Conservation (phyloP, 148 eudicot species). For the Simmondsia chinensis region DNA sequence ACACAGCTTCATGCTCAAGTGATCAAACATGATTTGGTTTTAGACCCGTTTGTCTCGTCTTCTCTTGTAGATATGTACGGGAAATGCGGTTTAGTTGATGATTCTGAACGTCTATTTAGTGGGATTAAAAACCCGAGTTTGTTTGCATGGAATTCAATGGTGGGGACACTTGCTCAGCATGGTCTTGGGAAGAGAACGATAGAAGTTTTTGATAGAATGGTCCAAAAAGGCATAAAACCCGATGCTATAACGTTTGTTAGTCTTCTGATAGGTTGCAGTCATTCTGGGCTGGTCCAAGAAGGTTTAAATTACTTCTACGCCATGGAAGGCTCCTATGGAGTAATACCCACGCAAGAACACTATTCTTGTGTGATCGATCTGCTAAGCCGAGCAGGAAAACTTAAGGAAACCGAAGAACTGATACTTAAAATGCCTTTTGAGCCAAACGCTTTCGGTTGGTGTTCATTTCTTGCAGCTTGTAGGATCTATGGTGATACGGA, state of each 20-base stretch:
- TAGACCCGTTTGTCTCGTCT: constrained; percentile 28
- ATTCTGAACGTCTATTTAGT: constrained; percentile 18
- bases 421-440: constrained; percentile 42
- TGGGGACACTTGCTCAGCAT: constrained; percentile 35
- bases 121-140: constrained; percentile 13
- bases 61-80: constrained; percentile 40
- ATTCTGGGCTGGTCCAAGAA: constrained; percentile 37
- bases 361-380: constrained; percentile 49
- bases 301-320: constrained; percentile 34
- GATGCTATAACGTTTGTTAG: constrained; percentile 33
- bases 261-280: constrained; percentile 48
- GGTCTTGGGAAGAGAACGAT: constrained; percentile 28
- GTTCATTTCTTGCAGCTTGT: constrained; percentile 46
- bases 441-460: constrained; percentile 47
- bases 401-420: constrained; percentile 35
- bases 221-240: constrained; percentile 19
- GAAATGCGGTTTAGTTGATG: constrained; percentile 37
- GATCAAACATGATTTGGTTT: constrained; percentile 15
- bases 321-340: constrained; percentile 24
- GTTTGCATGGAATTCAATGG: constrained; percentile 28
- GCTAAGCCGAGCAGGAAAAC: constrained; percentile 45
- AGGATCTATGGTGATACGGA: constrained; percentile 24
- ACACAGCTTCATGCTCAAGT: constrained; percentile 37
- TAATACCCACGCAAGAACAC: constrained; percentile 31
- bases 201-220: constrained; percentile 20